These are phyloP conservation scores for Diplodia corticola DNA, from an alignment of 2,329 filamentous ascomycete genomes.

Conservation along the genomic window DNA sequence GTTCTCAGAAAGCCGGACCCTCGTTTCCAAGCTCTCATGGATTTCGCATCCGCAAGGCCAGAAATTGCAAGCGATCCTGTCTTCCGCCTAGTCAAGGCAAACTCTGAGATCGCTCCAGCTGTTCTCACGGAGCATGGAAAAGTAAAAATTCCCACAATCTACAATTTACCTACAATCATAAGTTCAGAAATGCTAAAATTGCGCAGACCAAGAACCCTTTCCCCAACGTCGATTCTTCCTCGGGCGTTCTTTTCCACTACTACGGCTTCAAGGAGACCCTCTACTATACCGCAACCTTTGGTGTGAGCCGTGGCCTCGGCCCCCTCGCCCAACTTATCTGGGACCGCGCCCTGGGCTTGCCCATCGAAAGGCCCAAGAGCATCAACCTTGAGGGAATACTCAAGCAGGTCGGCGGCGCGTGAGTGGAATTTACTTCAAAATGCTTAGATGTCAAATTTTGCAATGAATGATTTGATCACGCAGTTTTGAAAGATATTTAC, in stretches of 20 bases:
- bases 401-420: conserved; percentile 49
- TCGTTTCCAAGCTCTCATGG: conserved; percentile 94
- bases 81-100: conserved; percentile 91
- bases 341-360: conserved; percentile 89
- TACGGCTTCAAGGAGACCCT: conserved; percentile 97
- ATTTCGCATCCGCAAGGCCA: conserved; percentile 82
- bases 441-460: not conserved
- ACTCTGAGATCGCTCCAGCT: conserved; percentile 84
- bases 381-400: conserved; percentile 88
- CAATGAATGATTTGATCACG: not conserved
- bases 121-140: conserved; percentile 95
- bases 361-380: conserved; percentile 97
- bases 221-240: conserved; percentile 93
- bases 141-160: conserved; percentile 39
- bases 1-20: conserved; percentile 96
- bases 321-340: conserved; percentile 93
- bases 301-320: conserved; percentile 72
- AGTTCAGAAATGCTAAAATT: not conserved
- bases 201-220: conserved; percentile 86
- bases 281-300: conserved; percentile 80
- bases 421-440: not conserved
- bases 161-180: not conserved
- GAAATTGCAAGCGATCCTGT: conserved; percentile 86
- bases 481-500: not conserved
- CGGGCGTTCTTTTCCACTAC: conserved; percentile 94